A percentile compares a stretch with the other conserved stretches of the same genome.
These are phyloP conservation scores for Talaromyces sp. DNA, from an alignment of 2,329 filamentous ascomycete genomes.

Conservation along the genomic window DNA sequence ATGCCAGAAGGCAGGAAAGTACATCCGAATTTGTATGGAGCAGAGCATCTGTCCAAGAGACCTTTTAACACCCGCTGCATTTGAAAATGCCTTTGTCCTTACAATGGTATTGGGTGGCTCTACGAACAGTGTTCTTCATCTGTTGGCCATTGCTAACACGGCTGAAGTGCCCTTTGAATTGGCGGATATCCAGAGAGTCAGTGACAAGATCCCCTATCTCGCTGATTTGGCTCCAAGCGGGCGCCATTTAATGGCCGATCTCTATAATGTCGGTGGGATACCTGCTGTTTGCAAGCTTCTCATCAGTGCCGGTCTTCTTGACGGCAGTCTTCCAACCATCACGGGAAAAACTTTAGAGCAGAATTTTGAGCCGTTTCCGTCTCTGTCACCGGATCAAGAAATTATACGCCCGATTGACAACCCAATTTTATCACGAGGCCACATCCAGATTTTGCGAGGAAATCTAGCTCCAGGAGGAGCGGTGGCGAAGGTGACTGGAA, in stretches of 20 bases:
- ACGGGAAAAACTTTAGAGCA: conserved; percentile 56
- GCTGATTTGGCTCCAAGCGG: conserved; percentile 77
- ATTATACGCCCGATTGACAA: conserved; percentile 65
- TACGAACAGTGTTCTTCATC: conserved; percentile 79
- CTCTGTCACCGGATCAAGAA: conserved; percentile 58
- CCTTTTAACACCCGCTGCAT: conserved; percentile 73
- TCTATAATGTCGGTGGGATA: conserved; percentile 55
- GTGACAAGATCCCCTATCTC: conserved; percentile 72
- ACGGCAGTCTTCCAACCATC: conserved; percentile 57
- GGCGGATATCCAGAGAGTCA: conserved; percentile 80
- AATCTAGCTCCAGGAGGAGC: conserved; percentile 64
- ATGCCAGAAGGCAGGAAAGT: conserved; percentile 66
- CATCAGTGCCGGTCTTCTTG: conserved; percentile 54
- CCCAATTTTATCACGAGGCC: conserved; percentile 66
- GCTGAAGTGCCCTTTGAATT: conserved; percentile 78
- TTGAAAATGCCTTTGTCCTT: conserved; percentile 80
- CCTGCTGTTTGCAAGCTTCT: conserved; percentile 56
- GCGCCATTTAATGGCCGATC: conserved; percentile 58
- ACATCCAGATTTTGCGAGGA: conserved; percentile 69
- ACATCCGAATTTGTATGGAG: conserved; percentile 68
- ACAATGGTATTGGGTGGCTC: conserved; percentile 79
- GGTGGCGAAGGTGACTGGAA: conserved; percentile 73
- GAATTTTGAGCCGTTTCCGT: conserved; percentile 60
- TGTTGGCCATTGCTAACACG: conserved; percentile 78
- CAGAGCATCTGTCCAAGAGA: conserved; percentile 74